Evolutionary conservation across 306 rosid genomes (phyloP), one percentile per base, ranked within the genome.

Genomic region (Medicago ruthenica): DNA sequence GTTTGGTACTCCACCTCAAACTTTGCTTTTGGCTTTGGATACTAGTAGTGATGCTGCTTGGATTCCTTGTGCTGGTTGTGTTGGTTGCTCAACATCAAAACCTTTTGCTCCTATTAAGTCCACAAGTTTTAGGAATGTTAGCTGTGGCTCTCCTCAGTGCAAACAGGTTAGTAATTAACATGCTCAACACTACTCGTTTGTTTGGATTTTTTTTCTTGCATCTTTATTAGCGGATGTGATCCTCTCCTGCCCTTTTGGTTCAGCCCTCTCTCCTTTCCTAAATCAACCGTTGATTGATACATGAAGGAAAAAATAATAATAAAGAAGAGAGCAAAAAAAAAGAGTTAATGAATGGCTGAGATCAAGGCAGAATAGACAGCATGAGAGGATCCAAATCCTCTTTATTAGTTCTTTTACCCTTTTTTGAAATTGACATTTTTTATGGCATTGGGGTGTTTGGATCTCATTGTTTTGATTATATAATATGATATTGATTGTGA

Each of bases 21-120:
- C 87, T 10, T 41, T 95, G 70, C 92, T 95, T 15, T 0, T 95
- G 85, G 97, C 99, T 50, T 68, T 95, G 67, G 99, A 95, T 21
- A 95, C 97, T 2, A 92, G 92, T 83, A 95, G 71, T 54, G 99
- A 95, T 77, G 91, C 86, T 47, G 97, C 97, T 1, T 95, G 97
- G 99, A 48, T 92, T 8, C 99, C 99, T 53, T 95, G 97, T 24
- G 40, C 73, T 9, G 96, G 89, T 39, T 95, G 99, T 65, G 55
- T 83, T 15, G 99, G 99, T 34, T 95, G 99, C 78, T 75, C 93
- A 0, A 2, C 72, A 0, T 54, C 87, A 1, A 64, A 71, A 4
- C 74, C 74, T 8, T 95, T 90, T 59, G 42, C 88, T 24, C 84
- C 96, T 10, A 20, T 21, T 15, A 76, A 82, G 71, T 92, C 97